A percentile compares a stretch with the other conserved stretches of the same genome.
These are phyloP conservation scores for Pythium insidiosum DNA, from an alignment of 352 stramenopile genomes.

Conservation along the genomic window DNA sequence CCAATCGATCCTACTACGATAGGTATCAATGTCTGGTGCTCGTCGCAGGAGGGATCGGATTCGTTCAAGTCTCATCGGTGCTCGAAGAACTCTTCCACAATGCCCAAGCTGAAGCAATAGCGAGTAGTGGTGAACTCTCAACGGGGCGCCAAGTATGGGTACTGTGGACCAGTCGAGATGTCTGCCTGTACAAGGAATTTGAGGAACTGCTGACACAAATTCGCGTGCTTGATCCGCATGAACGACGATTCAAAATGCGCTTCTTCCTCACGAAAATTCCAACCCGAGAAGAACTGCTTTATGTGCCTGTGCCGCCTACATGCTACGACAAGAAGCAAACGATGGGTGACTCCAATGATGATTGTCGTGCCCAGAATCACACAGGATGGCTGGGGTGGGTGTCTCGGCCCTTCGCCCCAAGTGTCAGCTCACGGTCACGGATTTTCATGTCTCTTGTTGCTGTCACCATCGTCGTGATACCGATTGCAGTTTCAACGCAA, in stretches of 20 bases:
- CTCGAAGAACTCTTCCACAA: slow-evolving; percentile 21
- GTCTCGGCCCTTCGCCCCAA: no score
- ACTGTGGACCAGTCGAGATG: slow-evolving; percentile 17
- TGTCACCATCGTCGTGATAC: no score
- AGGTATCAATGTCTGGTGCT: slow-evolving; percentile 25
- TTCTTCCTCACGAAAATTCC: slow-evolving; percentile 20
- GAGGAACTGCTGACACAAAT: slow-evolving; percentile 19
- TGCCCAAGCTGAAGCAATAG: not conserved
- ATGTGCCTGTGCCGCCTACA: slow-evolving; percentile 3
- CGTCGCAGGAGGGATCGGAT: slow-evolving; percentile 19
- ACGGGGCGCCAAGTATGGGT: slow-evolving; percentile 17
- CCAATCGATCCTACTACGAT: slow-evolving; percentile 14
- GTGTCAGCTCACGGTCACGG: no score
- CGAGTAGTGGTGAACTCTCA: not conserved
- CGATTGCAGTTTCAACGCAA: no score
- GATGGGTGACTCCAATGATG: no score
- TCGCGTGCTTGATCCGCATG: slow-evolving; percentile 14
- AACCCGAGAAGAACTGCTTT: slow-evolving; percentile 9
- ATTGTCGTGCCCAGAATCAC: no score
- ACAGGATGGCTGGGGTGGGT: no score
- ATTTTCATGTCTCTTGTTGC: no score
- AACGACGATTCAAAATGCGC: slow-evolving; percentile 15
- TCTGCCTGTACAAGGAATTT: slow-evolving; percentile 24
- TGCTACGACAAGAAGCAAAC: no score
- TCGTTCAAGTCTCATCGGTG: slow-evolving; percentile 14